A percentile compares a stretch with the other conserved stretches of the same genome.
These are phyloP conservation scores for Brasilioporus rufonigricans DNA, from an alignment of 768 basidiomycete species.

Conservation along the genomic window DNA sequence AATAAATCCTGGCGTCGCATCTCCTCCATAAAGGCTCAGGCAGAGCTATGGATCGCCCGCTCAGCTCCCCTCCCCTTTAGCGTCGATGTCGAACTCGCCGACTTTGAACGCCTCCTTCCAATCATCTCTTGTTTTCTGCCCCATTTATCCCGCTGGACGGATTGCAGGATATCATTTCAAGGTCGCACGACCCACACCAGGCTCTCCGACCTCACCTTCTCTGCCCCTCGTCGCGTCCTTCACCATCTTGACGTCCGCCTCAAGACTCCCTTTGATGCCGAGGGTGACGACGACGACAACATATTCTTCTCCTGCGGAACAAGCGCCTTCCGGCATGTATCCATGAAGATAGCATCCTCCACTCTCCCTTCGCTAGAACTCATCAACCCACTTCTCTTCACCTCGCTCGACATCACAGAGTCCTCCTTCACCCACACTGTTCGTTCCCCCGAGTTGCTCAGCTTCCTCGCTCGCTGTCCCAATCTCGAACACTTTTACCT, in stretches of 20 bases:
- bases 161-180: conserved; percentile 44
- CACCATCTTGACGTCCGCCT: conserved; percentile 31
- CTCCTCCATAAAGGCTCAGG: conserved; percentile 44
- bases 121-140: conserved; percentile 63
- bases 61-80: conserved; percentile 55
- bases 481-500: conserved; percentile 58
- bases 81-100: conserved; percentile 47
- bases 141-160: conserved; percentile 56
- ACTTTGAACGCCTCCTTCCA: conserved; percentile 54
- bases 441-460: conserved; percentile 50
- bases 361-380: conserved; percentile 46
- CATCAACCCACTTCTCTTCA: conserved; percentile 53
- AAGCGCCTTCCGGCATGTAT: conserved; percentile 35
- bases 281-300: conserved; percentile 19
- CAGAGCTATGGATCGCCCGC: conserved; percentile 50
- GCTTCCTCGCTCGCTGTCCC: conserved; percentile 61
- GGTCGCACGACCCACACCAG: conserved; percentile 28
- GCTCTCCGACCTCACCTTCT: conserved; percentile 21
- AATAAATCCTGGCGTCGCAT: conserved; percentile 39
- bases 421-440: conserved; percentile 37
- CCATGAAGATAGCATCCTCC: conserved; percentile 49
- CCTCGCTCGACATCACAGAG: conserved; percentile 58
- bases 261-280: conserved; percentile 22
- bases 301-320: conserved; percentile 34
- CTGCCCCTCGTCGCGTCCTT: conserved; percentile 19